phyloP scores from a whole-genome alignment of 768 basidiomycete species.

The Dacryopinax spathularia region DNA sequence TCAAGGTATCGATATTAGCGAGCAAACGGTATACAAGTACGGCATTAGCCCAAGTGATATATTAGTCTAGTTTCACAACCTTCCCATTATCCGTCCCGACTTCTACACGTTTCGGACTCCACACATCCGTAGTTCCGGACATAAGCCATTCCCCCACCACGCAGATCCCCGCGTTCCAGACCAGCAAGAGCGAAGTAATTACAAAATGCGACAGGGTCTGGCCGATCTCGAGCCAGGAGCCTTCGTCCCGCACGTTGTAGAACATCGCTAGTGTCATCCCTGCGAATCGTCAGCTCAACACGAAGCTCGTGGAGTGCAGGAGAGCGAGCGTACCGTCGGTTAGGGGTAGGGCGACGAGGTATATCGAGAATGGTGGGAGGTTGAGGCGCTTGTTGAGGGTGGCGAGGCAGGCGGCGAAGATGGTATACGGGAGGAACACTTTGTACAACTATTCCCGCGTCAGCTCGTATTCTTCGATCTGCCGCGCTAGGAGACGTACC shows the following conservation, averaged over 20 bases:
- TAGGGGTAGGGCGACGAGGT: slow-evolving; percentile 59
- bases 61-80: not conserved
- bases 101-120: not conserved
- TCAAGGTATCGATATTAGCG: no score
- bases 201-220: slow-evolving; percentile 80
- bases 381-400: slow-evolving; percentile 50
- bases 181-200: slow-evolving; percentile 60
- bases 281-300: slow-evolving; percentile 19
- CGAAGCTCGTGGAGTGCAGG: not conserved
- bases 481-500: slow-evolving; percentile 26
- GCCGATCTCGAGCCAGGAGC: slow-evolving; percentile 82
- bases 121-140: slow-evolving; percentile 14
- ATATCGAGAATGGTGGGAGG: slow-evolving; percentile 66
- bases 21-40: no score
- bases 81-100: not conserved
- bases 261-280: slow-evolving; percentile 78
- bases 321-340: slow-evolving; percentile 41
- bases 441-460: slow-evolving; percentile 48
- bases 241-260: slow-evolving; percentile 62
- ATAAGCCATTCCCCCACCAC: slow-evolving; percentile 58
- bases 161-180: slow-evolving; percentile 69
- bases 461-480: not conserved
- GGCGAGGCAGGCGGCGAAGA: slow-evolving; percentile 55
- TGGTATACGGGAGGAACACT: slow-evolving; percentile 64
- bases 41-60: no score